Evolutionary conservation across 2,329 filamentous ascomycete species (phyloP).

Genomic region (Venturia pyrina): DNA sequence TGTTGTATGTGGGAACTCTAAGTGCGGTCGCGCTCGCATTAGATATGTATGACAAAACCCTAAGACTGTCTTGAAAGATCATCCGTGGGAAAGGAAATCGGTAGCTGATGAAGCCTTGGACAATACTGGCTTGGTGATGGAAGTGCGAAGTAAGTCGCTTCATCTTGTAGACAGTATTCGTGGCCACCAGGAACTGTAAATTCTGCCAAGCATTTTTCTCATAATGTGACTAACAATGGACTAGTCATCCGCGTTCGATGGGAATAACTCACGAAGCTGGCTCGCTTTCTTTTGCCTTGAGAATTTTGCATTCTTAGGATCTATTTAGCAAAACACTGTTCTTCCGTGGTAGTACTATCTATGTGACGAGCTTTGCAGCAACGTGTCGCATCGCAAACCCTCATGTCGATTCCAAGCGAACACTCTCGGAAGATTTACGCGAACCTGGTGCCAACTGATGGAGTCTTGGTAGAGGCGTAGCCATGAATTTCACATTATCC

Average conservation of each 20-base stretch:
- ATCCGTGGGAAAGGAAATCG: neutral
- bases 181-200: neutral
- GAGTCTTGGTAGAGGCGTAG: neutral
- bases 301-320: neutral
- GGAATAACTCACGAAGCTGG: neutral
- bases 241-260: neutral
- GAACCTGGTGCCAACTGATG: neutral
- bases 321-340: too few species aligned
- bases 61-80: neutral
- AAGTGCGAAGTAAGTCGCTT: neutral
- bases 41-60: constrained; percentile 49
- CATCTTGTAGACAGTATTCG: neutral
- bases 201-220: neutral
- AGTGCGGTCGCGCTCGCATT: constrained; percentile 58
- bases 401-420: neutral
- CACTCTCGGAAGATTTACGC: neutral
- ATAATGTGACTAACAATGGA: neutral
- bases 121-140: neutral
- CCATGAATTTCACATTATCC: neutral
- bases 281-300: neutral
- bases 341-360: neutral
- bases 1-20: constrained; percentile 59
- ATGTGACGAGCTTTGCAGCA: neutral
- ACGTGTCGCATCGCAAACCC: neutral
- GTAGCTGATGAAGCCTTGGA: neutral